A percentile compares a stretch with the other conserved stretches of the same genome.
Evolutionary conservation across 768 basidiomycete genomes (phyloP).

Genomic region (Trametes coccinea): DNA sequence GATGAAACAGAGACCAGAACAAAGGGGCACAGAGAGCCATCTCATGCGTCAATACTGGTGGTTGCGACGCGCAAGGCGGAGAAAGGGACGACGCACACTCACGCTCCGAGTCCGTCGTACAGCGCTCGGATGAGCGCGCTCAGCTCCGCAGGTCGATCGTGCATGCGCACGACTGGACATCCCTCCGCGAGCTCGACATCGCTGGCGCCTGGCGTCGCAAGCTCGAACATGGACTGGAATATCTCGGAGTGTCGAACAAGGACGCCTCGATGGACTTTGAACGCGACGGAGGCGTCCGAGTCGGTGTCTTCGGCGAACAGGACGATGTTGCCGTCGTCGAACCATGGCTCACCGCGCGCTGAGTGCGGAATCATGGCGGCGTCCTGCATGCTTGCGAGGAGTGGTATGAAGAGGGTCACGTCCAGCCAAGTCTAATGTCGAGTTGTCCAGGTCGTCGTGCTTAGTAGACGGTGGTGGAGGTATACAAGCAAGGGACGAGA

Average conservation of each 20-base stretch:
- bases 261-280: constrained; percentile 51
- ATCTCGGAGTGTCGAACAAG: constrained; percentile 57
- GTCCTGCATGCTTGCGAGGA: background rate
- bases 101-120: constrained; percentile 52
- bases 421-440: no score
- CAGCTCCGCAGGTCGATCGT: constrained; percentile 51
- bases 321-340: constrained; percentile 61
- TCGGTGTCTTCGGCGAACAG: constrained; percentile 44
- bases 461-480: background rate
- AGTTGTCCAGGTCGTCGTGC: no score
- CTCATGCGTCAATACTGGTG: background rate
- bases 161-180: constrained; percentile 54
- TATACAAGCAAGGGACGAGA: background rate
- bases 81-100: constrained; percentile 31
- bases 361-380: background rate
- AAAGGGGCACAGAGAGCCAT: background rate
- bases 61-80: background rate
- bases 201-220: constrained; percentile 37
- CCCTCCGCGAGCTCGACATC: constrained; percentile 42
- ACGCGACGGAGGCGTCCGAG: constrained; percentile 37
- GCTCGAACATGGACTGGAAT: constrained; percentile 54
- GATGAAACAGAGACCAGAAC: background rate
- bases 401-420: no score
- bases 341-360: constrained; percentile 49
- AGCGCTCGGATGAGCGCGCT: constrained; percentile 52